Conservation (phyloP, 1,139 yeast species). For the Arxiozyma bovina region DNA sequence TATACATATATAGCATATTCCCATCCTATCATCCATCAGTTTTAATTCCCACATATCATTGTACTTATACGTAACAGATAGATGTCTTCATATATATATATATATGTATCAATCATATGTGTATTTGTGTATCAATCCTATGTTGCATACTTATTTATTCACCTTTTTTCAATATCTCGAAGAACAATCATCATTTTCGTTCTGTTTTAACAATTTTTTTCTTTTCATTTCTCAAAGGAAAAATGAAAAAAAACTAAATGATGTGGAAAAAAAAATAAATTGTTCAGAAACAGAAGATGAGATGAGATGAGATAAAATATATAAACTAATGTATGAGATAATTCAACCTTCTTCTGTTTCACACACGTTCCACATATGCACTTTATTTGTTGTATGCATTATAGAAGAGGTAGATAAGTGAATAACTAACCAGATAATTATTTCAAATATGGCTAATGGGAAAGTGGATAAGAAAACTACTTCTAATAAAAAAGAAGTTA, state of each 20-base stretch:
- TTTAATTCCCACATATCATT: too few species aligned
- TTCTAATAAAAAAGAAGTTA: slow-evolving; percentile 20
- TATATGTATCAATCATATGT: too few species aligned
- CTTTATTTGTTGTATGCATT: background rate
- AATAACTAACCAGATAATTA: background rate
- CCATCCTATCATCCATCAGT: background rate
- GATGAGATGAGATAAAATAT: background rate
- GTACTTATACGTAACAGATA: too few species aligned
- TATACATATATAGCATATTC: background rate
- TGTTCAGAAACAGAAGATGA: background rate
- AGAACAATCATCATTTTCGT: background rate
- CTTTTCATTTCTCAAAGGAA: background rate
- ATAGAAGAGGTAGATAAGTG: background rate
- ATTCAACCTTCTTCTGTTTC: too few species aligned
- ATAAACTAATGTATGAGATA: background rate
- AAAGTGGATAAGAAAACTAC: slow-evolving; percentile 22
- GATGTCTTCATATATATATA: background rate
- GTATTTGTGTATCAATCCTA: too few species aligned
- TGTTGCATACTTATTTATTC: too few species aligned
- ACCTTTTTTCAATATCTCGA: background rate
- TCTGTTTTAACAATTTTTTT: background rate
- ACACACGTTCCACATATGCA: too few species aligned
- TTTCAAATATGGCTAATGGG: slow-evolving; percentile 9
- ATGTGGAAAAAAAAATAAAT: background rate
- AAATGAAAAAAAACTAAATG: background rate